Percentiles rank a stretch among this genome's conserved stretches.
These are phyloP conservation scores for Ceratocystiopsis brevicomis DNA, from an alignment of 2,329 filamentous ascomycete genomes.

Conservation along the genomic window DNA sequence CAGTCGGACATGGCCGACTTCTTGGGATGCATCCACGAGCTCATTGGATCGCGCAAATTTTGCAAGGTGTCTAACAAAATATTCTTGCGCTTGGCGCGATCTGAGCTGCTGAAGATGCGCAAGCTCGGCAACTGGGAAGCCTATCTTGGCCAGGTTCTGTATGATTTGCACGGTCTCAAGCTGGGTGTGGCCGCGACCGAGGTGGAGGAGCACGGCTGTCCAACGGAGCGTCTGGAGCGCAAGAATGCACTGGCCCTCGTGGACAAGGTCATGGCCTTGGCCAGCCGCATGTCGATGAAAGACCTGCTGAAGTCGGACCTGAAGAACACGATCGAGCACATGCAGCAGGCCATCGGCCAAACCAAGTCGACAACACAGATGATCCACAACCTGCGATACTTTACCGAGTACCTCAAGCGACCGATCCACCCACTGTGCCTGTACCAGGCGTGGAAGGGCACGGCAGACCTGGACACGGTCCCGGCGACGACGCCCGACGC, in stretches of 20 bases:
- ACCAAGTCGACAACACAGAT: slow-evolving; percentile 64
- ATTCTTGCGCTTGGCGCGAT: slow-evolving; percentile 75
- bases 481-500: slow-evolving; percentile 50
- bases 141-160: slow-evolving; percentile 70
- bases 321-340: slow-evolving; percentile 76
- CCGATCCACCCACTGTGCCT: slow-evolving; percentile 67
- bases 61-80: slow-evolving; percentile 74
- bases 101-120: slow-evolving; percentile 61
- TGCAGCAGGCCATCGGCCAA: slow-evolving; percentile 69
- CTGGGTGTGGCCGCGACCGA: slow-evolving; percentile 49
- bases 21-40: slow-evolving; percentile 64
- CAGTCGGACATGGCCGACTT: slow-evolving; percentile 60
- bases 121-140: slow-evolving; percentile 67
- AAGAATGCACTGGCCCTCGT: slow-evolving; percentile 64
- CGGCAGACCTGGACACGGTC: slow-evolving; percentile 54
- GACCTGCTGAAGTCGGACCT: slow-evolving; percentile 83
- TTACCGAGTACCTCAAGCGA: slow-evolving; percentile 62
- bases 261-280: slow-evolving; percentile 65
- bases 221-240: slow-evolving; percentile 58
- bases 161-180: slow-evolving; percentile 65
- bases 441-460: slow-evolving; percentile 63
- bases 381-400: slow-evolving; percentile 70
- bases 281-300: slow-evolving; percentile 69
- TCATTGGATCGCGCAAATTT: slow-evolving; percentile 63
- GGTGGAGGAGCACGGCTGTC: slow-evolving; percentile 62